phyloP scores from a whole-genome alignment of 2,329 filamentous ascomycete genomes.

The Trichoderma cornu-damae region DNA sequence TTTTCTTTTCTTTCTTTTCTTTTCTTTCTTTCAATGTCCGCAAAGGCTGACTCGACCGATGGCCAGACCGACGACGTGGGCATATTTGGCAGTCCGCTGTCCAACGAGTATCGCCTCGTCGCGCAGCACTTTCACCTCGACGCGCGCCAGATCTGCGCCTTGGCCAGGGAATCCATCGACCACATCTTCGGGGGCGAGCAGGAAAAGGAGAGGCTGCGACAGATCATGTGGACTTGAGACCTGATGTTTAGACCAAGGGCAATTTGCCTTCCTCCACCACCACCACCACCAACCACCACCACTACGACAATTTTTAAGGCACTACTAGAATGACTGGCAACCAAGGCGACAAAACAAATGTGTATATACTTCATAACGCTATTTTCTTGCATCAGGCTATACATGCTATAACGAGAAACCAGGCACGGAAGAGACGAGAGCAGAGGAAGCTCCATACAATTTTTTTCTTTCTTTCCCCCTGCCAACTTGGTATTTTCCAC shows the following conservation, averaged over 20 bases:
- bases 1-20: not conserved
- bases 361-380: slow-evolving; percentile 8
- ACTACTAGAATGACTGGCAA: not conserved
- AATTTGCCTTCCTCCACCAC: too few species aligned
- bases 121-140: slow-evolving; percentile 62
- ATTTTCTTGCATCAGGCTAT: slow-evolving; percentile 8
- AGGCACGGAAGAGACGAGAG: slow-evolving; percentile 2
- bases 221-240: slow-evolving; percentile 42
- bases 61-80: slow-evolving; percentile 75
- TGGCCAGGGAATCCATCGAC: slow-evolving; percentile 58
- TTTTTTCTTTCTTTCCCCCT: not conserved
- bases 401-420: slow-evolving; percentile 7
- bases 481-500: not conserved
- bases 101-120: slow-evolving; percentile 71
- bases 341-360: not conserved
- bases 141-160: slow-evolving; percentile 40
- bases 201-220: slow-evolving; percentile 54
- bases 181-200: slow-evolving; percentile 61
- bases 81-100: slow-evolving; percentile 70
- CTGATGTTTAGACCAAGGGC: not conserved
- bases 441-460: not conserved
- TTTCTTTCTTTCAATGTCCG: not conserved
- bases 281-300: too few species aligned
- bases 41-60: not conserved
- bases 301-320: too few species aligned